Conservation (phyloP, 78 protist species). For the Neovahlkampfia damariscottae region DNA sequence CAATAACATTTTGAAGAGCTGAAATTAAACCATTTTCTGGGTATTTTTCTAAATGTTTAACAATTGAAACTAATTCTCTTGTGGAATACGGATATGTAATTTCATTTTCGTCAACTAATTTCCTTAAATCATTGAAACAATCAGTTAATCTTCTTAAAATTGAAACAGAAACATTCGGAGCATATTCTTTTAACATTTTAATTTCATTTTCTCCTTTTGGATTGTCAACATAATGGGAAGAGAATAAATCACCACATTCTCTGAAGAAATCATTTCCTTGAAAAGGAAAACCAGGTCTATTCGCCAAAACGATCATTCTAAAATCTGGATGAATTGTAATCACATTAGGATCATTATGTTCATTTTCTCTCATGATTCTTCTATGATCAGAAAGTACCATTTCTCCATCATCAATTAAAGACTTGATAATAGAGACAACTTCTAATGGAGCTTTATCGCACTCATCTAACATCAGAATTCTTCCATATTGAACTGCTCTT, state of each 20-base stretch:
- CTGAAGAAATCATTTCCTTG: slow-evolving; percentile 56
- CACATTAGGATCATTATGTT: neutral
- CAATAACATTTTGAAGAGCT: slow-evolving; percentile 32
- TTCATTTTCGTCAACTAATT: neutral
- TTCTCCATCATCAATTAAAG: slow-evolving; percentile 42
- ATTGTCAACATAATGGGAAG: slow-evolving; percentile 20
- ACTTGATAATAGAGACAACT: slow-evolving; percentile 35
- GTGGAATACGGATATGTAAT: slow-evolving; percentile 19
- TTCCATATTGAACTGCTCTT: slow-evolving; percentile 38
- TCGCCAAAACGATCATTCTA: slow-evolving; percentile 54
- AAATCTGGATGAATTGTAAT: slow-evolving; percentile 47
- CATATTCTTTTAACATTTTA: slow-evolving; percentile 11
- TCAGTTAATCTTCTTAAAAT: neutral
- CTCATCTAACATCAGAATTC: slow-evolving; percentile 61
- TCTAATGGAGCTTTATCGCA: slow-evolving; percentile 68
- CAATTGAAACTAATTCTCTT: slow-evolving; percentile 31
- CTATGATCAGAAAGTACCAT: slow-evolving; percentile 48
- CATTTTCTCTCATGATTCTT: no score
- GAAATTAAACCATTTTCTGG: slow-evolving; percentile 20
- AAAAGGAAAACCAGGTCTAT: slow-evolving; percentile 69
- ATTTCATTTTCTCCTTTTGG: slow-evolving; percentile 28
- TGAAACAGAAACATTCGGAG: slow-evolving; percentile 17
- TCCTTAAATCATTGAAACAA: slow-evolving; percentile 15
- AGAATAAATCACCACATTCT: slow-evolving; percentile 45
- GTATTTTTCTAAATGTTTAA: slow-evolving; percentile 17